Conservation (phyloP, 129 eudicot genomes). For the Calendula officinalis region DNA sequence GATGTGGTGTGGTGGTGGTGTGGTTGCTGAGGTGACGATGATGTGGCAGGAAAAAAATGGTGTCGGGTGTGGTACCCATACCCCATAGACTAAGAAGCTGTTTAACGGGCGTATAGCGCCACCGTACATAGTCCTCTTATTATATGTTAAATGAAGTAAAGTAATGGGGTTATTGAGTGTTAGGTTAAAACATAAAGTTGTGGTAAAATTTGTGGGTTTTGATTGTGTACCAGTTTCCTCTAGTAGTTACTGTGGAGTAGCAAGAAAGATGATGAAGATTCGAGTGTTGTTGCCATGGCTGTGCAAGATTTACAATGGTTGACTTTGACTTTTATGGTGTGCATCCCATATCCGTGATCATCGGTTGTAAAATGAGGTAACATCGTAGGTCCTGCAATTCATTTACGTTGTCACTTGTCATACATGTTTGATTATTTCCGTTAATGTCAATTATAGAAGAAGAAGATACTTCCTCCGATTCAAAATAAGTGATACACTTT, state of each 20-base stretch:
- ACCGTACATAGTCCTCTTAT: too few species aligned
- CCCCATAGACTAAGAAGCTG: too few species aligned
- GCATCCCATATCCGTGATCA: constrained; percentile 31
- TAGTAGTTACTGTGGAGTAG: constrained; percentile 16
- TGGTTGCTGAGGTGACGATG: too few species aligned
- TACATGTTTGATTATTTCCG: constrained; percentile 2
- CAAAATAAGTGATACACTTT: too few species aligned
- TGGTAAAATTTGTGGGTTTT: constrained; percentile 10
- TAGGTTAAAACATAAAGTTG: neutral
- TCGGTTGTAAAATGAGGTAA: constrained; percentile 26
- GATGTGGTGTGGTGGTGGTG: too few species aligned
- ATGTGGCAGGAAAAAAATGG: too few species aligned
- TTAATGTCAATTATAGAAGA: neutral
- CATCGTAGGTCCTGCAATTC: too few species aligned
- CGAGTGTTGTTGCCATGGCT: constrained; percentile 18
- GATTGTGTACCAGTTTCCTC: constrained; percentile 28
- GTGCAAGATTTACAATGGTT: constrained; percentile 16
- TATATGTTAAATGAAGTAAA: too few species aligned
- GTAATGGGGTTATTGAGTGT: neutral
- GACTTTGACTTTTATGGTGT: constrained; percentile 1
- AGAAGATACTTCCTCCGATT: too few species aligned
- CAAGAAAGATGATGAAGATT: constrained; percentile 20
- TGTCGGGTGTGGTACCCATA: too few species aligned
- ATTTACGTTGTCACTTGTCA: too few species aligned
- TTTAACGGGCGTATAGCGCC: too few species aligned